Base-by-base conservation (phyloP, 192 early-diverging fungal species). In the Backusella westeae region DNA sequence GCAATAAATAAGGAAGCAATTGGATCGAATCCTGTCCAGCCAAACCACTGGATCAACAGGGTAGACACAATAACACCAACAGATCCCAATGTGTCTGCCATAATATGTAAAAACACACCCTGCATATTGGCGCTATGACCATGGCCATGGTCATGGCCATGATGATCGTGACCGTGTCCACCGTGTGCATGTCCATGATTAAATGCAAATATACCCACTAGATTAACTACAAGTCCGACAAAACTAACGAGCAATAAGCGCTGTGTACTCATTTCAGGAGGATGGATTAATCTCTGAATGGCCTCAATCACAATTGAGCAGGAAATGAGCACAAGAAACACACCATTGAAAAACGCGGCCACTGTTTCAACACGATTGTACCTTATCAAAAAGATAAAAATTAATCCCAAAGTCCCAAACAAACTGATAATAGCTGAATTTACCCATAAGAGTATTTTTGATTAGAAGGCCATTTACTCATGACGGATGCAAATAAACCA, bases 11-110 rank as follows among this genome's bases (percentile, higher is more conserved):
- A 89, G 15, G 97, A 99, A 34, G 95, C 95, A 46, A 97, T 88
- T 0, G 97, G 97, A 82, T 99, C 97, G 42, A 97, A 93, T 71
- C 97, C 96, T 14, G 93, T 93, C 97, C 97, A 99, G 1, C 93
- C 95, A 81, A 95, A 97, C 78, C 81, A 89, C 77, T 94, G 87
- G 49, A 99, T 96, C 39, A 97, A 82, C 26, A 99, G 75, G 0
- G 95, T 95, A 0, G 96, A 97, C n/a, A 97, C 89, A 67, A 99
- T 97, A 1, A 99, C 97, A 71, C 97, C 97, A 1, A 96, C 94
- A 42, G 95, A 96, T 34, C 97, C 97, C 21, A 99, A 85, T 2
- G 97, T 96, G 81, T 99, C 97, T 6, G 96, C 94, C 76, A 99
- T 83, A 38, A 99, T 92, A 73, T 99, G 97, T 41, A 99, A 82